Conservation (phyloP, 208 protist genomes). For the Balamuthia mandrillaris region DNA sequence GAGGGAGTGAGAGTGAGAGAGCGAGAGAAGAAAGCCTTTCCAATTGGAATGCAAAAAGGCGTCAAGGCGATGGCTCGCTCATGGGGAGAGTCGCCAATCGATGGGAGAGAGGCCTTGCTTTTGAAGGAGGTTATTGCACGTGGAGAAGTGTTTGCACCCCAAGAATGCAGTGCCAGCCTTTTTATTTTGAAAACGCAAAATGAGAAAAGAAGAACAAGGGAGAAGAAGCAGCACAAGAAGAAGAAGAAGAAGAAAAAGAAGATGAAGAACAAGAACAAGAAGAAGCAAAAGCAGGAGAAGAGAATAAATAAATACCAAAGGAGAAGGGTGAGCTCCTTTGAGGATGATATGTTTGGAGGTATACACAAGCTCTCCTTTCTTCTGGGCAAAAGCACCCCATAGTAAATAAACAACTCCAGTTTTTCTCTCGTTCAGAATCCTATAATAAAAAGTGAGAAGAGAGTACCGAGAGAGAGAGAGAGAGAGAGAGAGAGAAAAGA, state of each 20-base stretch:
- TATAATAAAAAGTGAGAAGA: neutral
- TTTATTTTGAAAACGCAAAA: neutral
- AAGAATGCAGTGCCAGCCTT: constrained; percentile 45
- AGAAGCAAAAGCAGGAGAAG: neutral
- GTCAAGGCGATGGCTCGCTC: no score
- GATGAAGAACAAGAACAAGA: neutral
- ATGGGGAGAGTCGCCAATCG: constrained; percentile 33
- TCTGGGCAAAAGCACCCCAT: constrained; percentile 64
- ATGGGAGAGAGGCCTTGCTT: constrained; percentile 4
- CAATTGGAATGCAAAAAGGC: no score
- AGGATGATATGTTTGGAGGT: neutral
- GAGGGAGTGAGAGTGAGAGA: no score
- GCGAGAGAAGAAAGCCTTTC: no score
- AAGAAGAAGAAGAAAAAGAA: neutral
- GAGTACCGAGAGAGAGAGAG: neutral
- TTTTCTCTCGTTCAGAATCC: neutral
- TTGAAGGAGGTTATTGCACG: constrained; percentile 49
- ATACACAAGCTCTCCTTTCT: constrained; percentile 51
- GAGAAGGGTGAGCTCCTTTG: neutral
- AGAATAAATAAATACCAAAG: neutral
- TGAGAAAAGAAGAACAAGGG: no score
- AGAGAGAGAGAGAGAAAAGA: neutral
- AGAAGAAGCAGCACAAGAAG: neutral
- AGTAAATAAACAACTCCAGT: constrained; percentile 61
- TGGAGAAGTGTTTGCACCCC: constrained; percentile 61